Evolutionary conservation across 2,329 filamentous ascomycete species (phyloP), one percentile per base, ranked within the genome.

Genomic region (Aspergillus novofumigatus): DNA sequence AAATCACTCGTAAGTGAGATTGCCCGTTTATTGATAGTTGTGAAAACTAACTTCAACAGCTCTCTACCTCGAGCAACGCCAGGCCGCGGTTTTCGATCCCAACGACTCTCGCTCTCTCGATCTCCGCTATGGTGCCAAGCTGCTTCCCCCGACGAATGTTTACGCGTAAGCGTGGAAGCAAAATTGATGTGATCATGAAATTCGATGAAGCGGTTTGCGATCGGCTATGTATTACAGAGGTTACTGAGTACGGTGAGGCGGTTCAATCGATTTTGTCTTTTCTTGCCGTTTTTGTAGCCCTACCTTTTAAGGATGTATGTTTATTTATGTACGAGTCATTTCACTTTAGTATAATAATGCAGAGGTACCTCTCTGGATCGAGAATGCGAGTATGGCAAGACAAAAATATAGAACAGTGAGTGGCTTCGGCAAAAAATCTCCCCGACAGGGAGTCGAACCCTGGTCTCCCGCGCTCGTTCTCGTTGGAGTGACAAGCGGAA

Each of bases 91-190:
- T 20, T 77, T 77, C 57, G 72, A 78, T 58, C 67, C 71, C 0
- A 64, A 62, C 35, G 69, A 78, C 56, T 75, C 71, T 20, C 74
- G 76, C 52, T 78, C 75, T 3, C 62, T 78, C 23, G 76, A 78
- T 58, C 67, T 76, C 10, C 71, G 69, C 54, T 74, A 75, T 55
- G 70, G 71, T 41, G 69, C 73, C 9, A 69, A 67, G 54, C 62
- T 75, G 21, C 66, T 76, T 3, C 66, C 69, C 29, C 69, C 68
- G 23, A 58, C 60, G 17, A 65, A 63, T 52, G 59, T 62, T 47
- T 68, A 66, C 54, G 53, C 61, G 26, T 68, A 57, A 42, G 35
- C 49, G 48, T 50, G 48, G 32, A 54, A 57, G 47, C 47, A 25
- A 21, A 57, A 51, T 21, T 41, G n/a, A 51, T 44, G 38, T 44